Evolutionary conservation across 1,284 basidiomycete species (phyloP).

Genomic region (Ustilago esculenta): DNA sequence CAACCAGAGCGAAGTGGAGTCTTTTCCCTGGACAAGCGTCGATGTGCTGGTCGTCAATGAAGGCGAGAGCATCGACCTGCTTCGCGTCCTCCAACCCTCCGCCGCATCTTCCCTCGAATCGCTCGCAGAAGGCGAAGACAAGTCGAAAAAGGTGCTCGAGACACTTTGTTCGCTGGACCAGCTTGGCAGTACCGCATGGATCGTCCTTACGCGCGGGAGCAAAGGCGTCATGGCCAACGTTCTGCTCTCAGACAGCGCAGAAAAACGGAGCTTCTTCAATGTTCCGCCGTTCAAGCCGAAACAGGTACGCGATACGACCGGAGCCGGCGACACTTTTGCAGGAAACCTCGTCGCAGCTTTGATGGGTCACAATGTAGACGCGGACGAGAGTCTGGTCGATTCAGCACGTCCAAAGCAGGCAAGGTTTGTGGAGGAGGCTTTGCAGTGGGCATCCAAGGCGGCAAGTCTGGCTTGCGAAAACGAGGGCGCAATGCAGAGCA

Average conservation of each 20-base stretch:
- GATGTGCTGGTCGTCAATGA: conserved; percentile 72
- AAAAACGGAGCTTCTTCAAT: conserved; percentile 37
- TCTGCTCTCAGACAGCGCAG: conserved; percentile 3
- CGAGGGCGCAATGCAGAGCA: conserved; percentile 64
- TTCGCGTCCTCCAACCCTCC: conserved; percentile 44
- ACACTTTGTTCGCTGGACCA: conserved; percentile 36
- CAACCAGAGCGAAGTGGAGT: conserved; percentile 64
- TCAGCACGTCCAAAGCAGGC: conserved; percentile 12
- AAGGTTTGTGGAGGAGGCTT: conserved; percentile 24
- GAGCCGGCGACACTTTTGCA: conserved; percentile 65
- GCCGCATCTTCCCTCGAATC: conserved; percentile 8
- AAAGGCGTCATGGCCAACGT: conserved; percentile 57
- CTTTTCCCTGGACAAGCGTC: conserved; percentile 70
- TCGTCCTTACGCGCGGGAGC: conserved; percentile 61
- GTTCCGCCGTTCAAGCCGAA: conserved; percentile 45
- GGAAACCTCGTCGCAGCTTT: conserved; percentile 61
- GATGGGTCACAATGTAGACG: conserved; percentile 41
- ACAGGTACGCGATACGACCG: conserved; percentile 62
- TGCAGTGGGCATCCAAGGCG: conserved; percentile 51
- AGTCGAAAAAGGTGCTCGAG: conserved; percentile 27
- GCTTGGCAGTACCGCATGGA: conserved; percentile 45
- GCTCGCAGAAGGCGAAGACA: conserved; percentile 22
- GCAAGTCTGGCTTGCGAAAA: conserved; percentile 62
- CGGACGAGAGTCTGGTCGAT: conserved; percentile 7
- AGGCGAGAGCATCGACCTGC: conserved; percentile 69